These are phyloP conservation scores for Waltergamsia citrina DNA, from an alignment of 2,329 filamentous ascomycete genomes.

Conservation along the genomic window DNA sequence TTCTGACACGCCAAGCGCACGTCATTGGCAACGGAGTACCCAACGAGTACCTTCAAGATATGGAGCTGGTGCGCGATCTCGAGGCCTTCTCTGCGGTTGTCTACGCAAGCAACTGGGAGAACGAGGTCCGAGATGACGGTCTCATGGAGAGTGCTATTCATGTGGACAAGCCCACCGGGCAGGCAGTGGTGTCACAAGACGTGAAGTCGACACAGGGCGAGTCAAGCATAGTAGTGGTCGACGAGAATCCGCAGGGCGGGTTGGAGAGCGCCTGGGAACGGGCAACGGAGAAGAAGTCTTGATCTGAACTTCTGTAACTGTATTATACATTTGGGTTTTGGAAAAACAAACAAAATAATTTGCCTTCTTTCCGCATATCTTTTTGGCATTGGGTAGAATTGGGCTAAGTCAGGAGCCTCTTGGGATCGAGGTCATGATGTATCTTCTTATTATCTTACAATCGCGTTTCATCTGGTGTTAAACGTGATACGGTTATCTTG, in stretches of 20 bases:
- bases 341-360: no score
- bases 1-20: conserved; percentile 85
- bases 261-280: conserved; percentile 66
- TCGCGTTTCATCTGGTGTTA: no score
- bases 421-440: no score
- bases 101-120: conserved; percentile 76
- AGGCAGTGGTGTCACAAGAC: no score
- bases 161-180: conserved; percentile 13
- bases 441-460: no score
- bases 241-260: conserved; percentile 31
- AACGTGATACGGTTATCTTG: no score
- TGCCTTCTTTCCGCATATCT: no score
- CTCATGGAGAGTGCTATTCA: conserved; percentile 27
- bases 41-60: conserved; percentile 62
- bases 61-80: conserved; percentile 68
- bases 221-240: conserved; percentile 46
- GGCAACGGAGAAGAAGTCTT: conserved; percentile 27
- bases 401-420: no score
- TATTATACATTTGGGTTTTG: no score
- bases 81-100: conserved; percentile 82
- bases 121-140: conserved; percentile 39
- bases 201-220: conserved; percentile 16
- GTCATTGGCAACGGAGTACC: conserved; percentile 71
- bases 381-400: no score
- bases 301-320: no score